Conservation (phyloP, 352 stramenopile species). For the Nothophytophthora sp. region DNA sequence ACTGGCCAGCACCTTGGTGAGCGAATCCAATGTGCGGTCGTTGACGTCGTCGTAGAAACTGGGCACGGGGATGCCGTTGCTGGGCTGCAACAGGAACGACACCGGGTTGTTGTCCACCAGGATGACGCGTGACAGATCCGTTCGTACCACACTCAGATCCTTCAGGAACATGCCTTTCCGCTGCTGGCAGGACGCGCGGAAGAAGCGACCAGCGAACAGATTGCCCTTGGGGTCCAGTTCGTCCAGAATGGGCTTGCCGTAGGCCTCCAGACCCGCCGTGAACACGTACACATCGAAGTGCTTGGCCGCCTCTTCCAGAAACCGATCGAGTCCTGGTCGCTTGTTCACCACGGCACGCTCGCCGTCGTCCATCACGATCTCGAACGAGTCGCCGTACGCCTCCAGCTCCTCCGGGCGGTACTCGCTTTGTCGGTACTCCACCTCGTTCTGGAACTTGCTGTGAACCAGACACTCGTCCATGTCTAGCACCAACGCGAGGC, state of each 20-base stretch:
- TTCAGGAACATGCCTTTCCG: constrained; percentile 93
- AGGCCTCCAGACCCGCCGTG: constrained; percentile 96
- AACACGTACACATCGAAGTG: constrained; percentile 95
- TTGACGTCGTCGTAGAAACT: constrained; percentile 96
- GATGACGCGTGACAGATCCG: constrained; percentile 90
- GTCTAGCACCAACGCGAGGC: constrained; percentile 90
- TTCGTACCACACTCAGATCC: constrained; percentile 80
- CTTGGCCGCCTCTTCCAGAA: constrained; percentile 90
- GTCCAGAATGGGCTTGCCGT: constrained; percentile 95
- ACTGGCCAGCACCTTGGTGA: constrained; percentile 94
- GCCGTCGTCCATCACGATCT: constrained; percentile 93
- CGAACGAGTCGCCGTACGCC: constrained; percentile 89
- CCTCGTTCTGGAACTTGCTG: constrained; percentile 88
- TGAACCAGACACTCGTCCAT: constrained; percentile 98
- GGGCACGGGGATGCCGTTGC: constrained; percentile 97
- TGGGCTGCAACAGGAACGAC: constrained; percentile 96
- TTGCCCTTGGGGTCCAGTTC: constrained; percentile 91
- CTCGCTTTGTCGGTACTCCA: constrained; percentile 75
- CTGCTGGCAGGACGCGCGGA: constrained; percentile 92
- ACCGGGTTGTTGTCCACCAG: constrained; percentile 99
- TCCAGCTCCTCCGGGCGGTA: constrained; percentile 62
- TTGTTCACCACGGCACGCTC: constrained; percentile 95
- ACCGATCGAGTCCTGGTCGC: constrained; percentile 93
- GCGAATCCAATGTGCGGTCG: constrained; percentile 92
- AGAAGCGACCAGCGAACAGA: constrained; percentile 91